Conservation (phyloP, 164 flowering plant species). For the Liriodendron chinense region DNA sequence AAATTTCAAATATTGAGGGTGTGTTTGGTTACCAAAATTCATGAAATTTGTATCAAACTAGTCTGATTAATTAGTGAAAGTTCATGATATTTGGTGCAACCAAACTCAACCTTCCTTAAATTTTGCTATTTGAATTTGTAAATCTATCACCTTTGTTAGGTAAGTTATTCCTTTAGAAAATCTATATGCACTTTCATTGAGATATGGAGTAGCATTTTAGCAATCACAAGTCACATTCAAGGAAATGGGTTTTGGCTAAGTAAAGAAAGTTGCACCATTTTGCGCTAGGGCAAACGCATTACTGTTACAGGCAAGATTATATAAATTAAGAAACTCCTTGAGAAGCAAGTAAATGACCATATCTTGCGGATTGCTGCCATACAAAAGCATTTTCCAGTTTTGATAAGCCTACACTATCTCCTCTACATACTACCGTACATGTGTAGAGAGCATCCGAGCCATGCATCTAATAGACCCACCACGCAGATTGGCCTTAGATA, state of each 20-base stretch:
- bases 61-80: background rate
- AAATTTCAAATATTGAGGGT: background rate
- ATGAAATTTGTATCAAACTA: background rate
- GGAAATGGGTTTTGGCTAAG: background rate
- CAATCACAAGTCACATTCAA: background rate
- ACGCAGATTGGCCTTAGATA: background rate
- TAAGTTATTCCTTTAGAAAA: no score
- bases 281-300: background rate
- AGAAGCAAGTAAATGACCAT: constrained; percentile 18
- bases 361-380: constrained; percentile 21
- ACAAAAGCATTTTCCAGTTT: background rate
- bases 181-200: background rate
- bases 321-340: constrained; percentile 14
- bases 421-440: background rate
- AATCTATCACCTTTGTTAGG: background rate
- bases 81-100: no score
- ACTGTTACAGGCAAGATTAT: background rate
- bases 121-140: background rate
- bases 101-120: no score
- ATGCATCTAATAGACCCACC: background rate
- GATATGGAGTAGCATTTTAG: background rate
- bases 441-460: background rate
- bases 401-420: background rate
- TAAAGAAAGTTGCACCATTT: background rate
- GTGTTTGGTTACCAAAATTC: background rate